These are phyloP conservation scores for Euphorbia peplus DNA, from an alignment of 345 rosid species.

Conservation along the genomic window DNA sequence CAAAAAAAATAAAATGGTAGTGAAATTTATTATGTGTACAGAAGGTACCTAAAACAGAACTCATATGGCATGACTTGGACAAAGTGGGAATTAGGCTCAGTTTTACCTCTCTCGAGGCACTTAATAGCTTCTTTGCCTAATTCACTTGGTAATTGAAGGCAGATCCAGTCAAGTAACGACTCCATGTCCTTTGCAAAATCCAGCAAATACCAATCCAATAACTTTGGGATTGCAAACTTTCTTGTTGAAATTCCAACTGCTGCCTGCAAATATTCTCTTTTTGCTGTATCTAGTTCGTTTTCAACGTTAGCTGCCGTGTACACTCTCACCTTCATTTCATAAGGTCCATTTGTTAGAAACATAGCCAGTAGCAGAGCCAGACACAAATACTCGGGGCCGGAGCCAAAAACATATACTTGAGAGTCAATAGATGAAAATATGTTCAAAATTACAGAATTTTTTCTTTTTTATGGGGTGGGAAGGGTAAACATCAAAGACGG, in stretches of 20 bases:
- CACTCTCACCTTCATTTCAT: conserved; percentile 54
- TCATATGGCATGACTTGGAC: conserved; percentile 65
- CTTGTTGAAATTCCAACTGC: conserved; percentile 52
- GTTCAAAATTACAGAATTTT: no score
- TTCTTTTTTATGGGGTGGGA: no score
- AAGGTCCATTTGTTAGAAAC: conserved; percentile 23
- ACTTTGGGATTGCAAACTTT: conserved; percentile 63
- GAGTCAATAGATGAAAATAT: no score
- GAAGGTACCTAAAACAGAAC: conserved; percentile 71
- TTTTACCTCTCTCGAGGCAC: conserved; percentile 57
- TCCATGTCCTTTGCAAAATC: conserved; percentile 83
- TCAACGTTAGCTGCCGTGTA: conserved; percentile 67
- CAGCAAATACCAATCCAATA: conserved; percentile 74
- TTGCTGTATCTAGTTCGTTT: conserved; percentile 61
- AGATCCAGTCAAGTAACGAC: conserved; percentile 81
- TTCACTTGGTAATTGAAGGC: conserved; percentile 80
- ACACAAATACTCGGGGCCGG: no score
- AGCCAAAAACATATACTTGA: no score
- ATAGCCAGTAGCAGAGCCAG: no score
- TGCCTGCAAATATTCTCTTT: conserved; percentile 75
- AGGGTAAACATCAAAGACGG: no score
- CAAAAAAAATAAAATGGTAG: conserved; percentile 16
- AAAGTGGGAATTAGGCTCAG: conserved; percentile 37
- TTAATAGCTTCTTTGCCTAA: conserved; percentile 62
- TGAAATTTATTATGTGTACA: conserved; percentile 31